Conservation (phyloP, 768 basidiomycete genomes). For the Amanita pseudoporphyria region DNA sequence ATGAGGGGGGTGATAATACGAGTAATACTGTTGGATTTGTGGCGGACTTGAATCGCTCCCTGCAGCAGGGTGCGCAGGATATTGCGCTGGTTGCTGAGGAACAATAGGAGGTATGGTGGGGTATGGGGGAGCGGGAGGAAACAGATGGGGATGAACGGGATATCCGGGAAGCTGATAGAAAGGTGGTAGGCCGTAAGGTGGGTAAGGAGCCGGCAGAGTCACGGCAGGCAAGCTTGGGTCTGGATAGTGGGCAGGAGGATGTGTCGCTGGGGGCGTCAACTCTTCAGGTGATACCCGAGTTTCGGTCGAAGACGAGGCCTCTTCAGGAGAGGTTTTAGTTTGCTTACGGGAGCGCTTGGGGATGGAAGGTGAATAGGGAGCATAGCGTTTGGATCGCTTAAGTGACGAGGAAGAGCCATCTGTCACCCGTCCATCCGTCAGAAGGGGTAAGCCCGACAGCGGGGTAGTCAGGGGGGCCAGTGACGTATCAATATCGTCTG, state of each 20-base stretch:
- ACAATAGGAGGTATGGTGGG: not conserved
- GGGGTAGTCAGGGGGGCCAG: slow-evolving; percentile 31
- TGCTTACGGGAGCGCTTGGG: slow-evolving; percentile 30
- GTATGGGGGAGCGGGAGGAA: not conserved
- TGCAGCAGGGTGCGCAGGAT: not conserved
- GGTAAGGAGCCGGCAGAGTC: slow-evolving; percentile 15
- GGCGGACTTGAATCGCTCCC: not conserved
- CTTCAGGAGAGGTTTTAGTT: slow-evolving; percentile 13
- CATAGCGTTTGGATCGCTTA: slow-evolving; percentile 33
- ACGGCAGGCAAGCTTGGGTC: slow-evolving; percentile 16
- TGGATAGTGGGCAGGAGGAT: slow-evolving; percentile 16
- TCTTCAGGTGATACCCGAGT: slow-evolving; percentile 3
- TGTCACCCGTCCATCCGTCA: slow-evolving; percentile 34
- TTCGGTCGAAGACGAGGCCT: slow-evolving; percentile 7
- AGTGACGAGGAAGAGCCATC: slow-evolving; percentile 20
- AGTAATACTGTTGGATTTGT: slow-evolving; percentile 4
- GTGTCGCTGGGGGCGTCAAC: slow-evolving; percentile 8
- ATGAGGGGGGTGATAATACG: slow-evolving; percentile 7
- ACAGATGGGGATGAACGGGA: slow-evolving; percentile 6
- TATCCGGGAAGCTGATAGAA: slow-evolving; percentile 8
- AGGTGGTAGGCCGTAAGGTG: slow-evolving; percentile 19
- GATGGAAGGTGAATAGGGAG: slow-evolving; percentile 26
- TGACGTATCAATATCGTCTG: slow-evolving; percentile 55
- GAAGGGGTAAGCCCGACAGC: slow-evolving; percentile 36
- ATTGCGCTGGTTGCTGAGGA: slow-evolving; percentile 1